These are phyloP conservation scores for Coemansia interrupta DNA, from an alignment of 192 early-diverging fungal species.

Conservation along the genomic window DNA sequence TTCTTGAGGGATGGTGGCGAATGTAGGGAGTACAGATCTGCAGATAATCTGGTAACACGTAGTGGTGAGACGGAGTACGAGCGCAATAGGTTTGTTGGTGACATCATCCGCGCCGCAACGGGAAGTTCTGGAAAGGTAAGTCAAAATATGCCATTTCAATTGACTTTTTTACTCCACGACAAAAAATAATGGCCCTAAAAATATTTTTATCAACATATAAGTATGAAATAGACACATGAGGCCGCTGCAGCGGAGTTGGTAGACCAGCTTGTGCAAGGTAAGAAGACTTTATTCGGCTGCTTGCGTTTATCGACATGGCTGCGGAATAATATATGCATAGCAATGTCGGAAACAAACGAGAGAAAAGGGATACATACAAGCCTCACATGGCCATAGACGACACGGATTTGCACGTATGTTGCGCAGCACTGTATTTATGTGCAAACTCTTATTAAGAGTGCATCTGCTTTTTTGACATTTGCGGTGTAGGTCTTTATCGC, in stretches of 20 bases:
- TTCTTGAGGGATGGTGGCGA: conserved; percentile 5
- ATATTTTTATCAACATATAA: neutral
- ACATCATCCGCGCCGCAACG: conserved; percentile 12
- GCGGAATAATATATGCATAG: neutral
- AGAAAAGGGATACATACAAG: too few species aligned
- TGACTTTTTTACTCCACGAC: neutral
- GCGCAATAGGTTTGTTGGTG: conserved; percentile 19
- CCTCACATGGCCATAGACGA: neutral
- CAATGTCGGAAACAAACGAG: too few species aligned
- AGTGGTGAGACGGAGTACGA: conserved; percentile 19
- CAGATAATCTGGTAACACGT: conserved; percentile 29
- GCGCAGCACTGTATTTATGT: neutral
- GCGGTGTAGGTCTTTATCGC: conserved; percentile 21
- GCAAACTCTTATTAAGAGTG: conserved; percentile 1
- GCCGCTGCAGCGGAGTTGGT: conserved; percentile 8
- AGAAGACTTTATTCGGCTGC: conserved; percentile 3
- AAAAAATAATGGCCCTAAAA: too few species aligned
- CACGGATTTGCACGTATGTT: neutral
- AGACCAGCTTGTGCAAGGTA: conserved; percentile 31
- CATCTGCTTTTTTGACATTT: neutral
- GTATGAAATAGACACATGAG: conserved; percentile 10
- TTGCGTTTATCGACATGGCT: too few species aligned
- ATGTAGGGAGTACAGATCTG: conserved; percentile 12
- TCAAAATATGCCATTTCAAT: neutral
- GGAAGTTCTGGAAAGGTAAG: conserved; percentile 21